A percentile compares a stretch with the other conserved stretches of the same genome.
Evolutionary conservation across 2,329 filamentous ascomycete genomes (phyloP).

Genomic region (Aspergillus versicolor): DNA sequence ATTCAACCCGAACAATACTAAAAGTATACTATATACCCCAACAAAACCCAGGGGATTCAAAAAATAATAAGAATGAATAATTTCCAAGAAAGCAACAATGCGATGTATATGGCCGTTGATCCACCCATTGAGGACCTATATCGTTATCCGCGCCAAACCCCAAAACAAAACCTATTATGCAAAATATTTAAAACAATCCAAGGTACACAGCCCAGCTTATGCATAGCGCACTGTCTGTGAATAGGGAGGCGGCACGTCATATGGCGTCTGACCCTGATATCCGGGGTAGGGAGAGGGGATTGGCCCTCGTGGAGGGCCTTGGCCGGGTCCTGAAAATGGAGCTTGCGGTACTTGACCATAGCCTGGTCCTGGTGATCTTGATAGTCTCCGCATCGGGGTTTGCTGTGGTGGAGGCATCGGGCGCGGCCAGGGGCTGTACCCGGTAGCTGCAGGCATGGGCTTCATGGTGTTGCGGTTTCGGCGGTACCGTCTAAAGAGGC

Average conservation of each 20-base stretch:
- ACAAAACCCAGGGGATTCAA: not conserved
- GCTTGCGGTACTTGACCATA: not conserved
- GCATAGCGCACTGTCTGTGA: constrained; percentile 23
- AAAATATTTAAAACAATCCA: constrained; percentile 6
- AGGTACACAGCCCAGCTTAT: constrained; percentile 16
- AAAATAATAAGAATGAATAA: not conserved
- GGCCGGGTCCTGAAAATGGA: not conserved
- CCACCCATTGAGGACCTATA: not conserved
- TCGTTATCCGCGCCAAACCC: not conserved
- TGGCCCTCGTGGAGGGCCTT: not conserved
- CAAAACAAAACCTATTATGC: not conserved
- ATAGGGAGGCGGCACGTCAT: constrained; percentile 11
- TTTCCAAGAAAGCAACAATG: not conserved
- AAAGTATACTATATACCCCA: not conserved
- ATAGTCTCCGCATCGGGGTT: constrained; percentile 21
- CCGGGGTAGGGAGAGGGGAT: constrained; percentile 10
- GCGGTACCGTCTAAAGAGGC: constrained; percentile 60
- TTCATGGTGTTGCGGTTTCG: constrained; percentile 34
- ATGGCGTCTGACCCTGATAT: constrained; percentile 15
- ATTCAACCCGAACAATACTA: not conserved
- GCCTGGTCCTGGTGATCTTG: not conserved
- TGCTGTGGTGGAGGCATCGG: constrained; percentile 17
- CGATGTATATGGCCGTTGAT: not conserved
- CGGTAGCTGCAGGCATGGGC: constrained; percentile 16
- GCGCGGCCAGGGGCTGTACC: constrained; percentile 14